Evolutionary conservation across 805 yeast species (phyloP).

Genomic region (Maudiozyma turicensis): DNA sequence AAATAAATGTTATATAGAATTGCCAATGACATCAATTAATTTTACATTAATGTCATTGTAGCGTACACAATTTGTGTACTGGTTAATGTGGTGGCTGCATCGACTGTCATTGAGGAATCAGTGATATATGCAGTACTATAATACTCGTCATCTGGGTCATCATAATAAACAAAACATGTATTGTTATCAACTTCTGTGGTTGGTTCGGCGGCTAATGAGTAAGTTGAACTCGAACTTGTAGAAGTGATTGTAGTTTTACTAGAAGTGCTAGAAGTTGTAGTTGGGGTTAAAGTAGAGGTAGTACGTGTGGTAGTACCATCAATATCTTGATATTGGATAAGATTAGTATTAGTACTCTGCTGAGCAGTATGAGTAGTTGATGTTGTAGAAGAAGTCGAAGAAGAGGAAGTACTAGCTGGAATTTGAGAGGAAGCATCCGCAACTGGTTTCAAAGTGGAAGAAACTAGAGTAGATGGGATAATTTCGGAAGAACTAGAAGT

Average conservation of each 20-base stretch:
- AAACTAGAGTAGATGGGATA: background rate
- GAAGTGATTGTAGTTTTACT: slow-evolving; percentile 3
- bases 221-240: slow-evolving; percentile 1
- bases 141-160: slow-evolving; percentile 17
- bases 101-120: slow-evolving; percentile 21
- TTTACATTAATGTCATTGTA: slow-evolving; percentile 11
- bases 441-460: slow-evolving; percentile 3
- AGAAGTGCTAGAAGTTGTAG: slow-evolving; percentile 4
- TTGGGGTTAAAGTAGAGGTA: background rate
- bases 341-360: background rate
- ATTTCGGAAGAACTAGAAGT: slow-evolving; percentile 3
- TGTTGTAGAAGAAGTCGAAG: slow-evolving; percentile 17
- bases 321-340: background rate
- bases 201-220: slow-evolving; percentile 3
- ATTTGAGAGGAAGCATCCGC: background rate
- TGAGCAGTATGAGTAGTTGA: background rate
- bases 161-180: slow-evolving; percentile 19
- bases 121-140: slow-evolving; percentile 26
- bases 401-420: background rate
- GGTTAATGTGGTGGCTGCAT: slow-evolving; percentile 29
- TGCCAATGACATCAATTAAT: background rate
- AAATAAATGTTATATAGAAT: too few relatives aligned
- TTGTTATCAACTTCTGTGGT: slow-evolving; percentile 12
- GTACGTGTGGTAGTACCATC: background rate
- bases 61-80: slow-evolving; percentile 21